These are phyloP conservation scores for Phytopythium chamaehyphon DNA, from an alignment of 352 stramenopile genomes.

Conservation along the genomic window DNA sequence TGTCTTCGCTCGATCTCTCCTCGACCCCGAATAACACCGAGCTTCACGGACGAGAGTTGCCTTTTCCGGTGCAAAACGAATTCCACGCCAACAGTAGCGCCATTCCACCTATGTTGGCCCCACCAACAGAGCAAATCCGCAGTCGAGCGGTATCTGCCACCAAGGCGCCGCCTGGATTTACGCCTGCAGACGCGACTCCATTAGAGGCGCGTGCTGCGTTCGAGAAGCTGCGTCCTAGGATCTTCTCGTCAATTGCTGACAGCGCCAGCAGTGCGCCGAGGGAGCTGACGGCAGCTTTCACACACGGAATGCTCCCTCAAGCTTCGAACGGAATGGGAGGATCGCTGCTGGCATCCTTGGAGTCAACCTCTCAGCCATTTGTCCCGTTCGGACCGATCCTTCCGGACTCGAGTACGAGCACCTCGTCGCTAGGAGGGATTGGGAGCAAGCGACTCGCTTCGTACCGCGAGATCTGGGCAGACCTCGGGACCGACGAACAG, in stretches of 20 bases:
- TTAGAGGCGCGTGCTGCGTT: conserved; percentile 45
- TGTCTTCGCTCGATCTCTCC: not conserved
- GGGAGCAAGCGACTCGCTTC: conserved; percentile 4
- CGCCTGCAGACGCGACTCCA: conserved; percentile 49
- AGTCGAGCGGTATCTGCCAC: conserved; percentile 7
- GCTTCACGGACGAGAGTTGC: no score
- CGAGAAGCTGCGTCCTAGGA: conserved; percentile 23
- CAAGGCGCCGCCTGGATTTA: conserved; percentile 55
- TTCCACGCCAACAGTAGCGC: not conserved
- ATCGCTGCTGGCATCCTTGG: not conserved
- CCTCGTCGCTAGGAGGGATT: conserved; percentile 2
- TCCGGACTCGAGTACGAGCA: not conserved
- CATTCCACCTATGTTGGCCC: not conserved
- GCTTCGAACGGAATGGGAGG: not conserved
- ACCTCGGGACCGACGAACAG: not conserved
- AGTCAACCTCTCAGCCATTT: not conserved
- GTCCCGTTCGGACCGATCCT: not conserved
- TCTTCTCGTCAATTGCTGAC: not conserved
- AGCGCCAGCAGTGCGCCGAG: no score
- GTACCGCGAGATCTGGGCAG: conserved; percentile 2
- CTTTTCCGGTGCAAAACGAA: no score
- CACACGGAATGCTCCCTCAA: no score
- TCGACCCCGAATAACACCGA: not conserved
- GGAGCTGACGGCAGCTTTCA: no score
- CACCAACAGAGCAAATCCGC: not conserved